Conservation (phyloP, 139 green algal species). For the Dunaliella sp. region DNA sequence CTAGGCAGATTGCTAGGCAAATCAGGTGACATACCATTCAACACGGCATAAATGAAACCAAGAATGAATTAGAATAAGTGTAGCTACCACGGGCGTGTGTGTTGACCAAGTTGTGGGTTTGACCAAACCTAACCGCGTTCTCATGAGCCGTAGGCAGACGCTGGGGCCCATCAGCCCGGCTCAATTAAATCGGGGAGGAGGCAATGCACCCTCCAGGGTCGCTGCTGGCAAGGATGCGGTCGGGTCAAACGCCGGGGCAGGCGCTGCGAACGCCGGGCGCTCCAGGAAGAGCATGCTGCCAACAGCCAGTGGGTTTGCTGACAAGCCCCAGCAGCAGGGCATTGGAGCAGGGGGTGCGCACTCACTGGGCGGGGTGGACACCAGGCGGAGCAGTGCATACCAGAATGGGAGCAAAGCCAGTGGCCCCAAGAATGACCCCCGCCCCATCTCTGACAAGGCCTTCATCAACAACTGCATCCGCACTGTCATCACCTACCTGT, state of each 20-base stretch:
- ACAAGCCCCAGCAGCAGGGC: slow-evolving; percentile 3
- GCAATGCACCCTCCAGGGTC: slow-evolving; percentile 29
- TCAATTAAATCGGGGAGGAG: slow-evolving; percentile 42
- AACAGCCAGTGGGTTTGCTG: slow-evolving; percentile 19
- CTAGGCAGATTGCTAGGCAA: too few relatives aligned
- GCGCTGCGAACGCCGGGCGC: slow-evolving; percentile 22
- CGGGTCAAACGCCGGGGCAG: slow-evolving; percentile 9
- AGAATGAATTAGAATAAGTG: too few relatives aligned
- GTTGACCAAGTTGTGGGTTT: too few relatives aligned
- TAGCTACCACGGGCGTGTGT: too few relatives aligned
- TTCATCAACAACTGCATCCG: slow-evolving; percentile 72
- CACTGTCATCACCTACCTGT: slow-evolving; percentile 80
- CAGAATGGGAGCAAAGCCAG: slow-evolving; percentile 37
- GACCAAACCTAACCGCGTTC: too few relatives aligned
- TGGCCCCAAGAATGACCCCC: slow-evolving; percentile 67
- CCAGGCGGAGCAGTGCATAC: slow-evolving; percentile 54
- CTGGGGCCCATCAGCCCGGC: slow-evolving; percentile 62
- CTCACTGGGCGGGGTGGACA: background rate
- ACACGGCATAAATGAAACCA: too few relatives aligned
- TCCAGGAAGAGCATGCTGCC: slow-evolving; percentile 49
- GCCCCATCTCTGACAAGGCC: slow-evolving; percentile 73
- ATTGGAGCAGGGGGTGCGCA: background rate
- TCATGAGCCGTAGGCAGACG: slow-evolving; percentile 73
- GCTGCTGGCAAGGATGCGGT: slow-evolving; percentile 36
- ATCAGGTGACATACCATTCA: too few relatives aligned